Conservation (phyloP, 176 grass and related monocot species). For the Ensete glaucum region DNA sequence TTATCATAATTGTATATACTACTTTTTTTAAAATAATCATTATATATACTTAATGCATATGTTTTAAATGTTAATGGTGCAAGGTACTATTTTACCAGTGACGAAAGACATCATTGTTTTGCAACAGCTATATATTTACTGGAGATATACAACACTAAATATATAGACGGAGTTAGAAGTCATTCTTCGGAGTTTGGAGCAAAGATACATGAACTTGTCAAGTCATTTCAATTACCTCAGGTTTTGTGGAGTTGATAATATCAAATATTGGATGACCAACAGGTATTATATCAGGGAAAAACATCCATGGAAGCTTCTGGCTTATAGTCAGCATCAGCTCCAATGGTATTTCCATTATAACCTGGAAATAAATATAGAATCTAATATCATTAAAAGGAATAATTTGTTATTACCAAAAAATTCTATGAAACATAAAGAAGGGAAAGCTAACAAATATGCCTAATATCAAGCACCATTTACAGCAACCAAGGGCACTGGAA, state of each 20-base stretch:
- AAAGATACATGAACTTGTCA: background rate
- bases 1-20: too few relatives aligned
- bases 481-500: background rate
- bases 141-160: background rate
- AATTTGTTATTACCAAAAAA: background rate
- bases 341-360: conserved; percentile 92
- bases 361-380: conserved; percentile 31
- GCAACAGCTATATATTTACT: background rate
- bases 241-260: conserved; percentile 84
- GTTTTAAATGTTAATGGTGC: background rate
- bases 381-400: background rate
- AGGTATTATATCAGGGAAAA: conserved; percentile 87
- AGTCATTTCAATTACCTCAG: conserved; percentile 53
- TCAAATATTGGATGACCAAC: conserved; percentile 90
- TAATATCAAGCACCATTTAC: background rate
- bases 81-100: background rate
- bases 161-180: background rate
- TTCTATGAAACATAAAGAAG: background rate
- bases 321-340: conserved; percentile 91
- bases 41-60: too few relatives aligned
- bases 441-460: background rate
- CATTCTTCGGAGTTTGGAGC: background rate
- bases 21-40: too few relatives aligned
- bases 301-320: conserved; percentile 90
- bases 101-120: background rate